These are phyloP conservation scores for Tricholoma bakamatsutake DNA, from an alignment of 768 basidiomycete genomes.

Conservation along the genomic window DNA sequence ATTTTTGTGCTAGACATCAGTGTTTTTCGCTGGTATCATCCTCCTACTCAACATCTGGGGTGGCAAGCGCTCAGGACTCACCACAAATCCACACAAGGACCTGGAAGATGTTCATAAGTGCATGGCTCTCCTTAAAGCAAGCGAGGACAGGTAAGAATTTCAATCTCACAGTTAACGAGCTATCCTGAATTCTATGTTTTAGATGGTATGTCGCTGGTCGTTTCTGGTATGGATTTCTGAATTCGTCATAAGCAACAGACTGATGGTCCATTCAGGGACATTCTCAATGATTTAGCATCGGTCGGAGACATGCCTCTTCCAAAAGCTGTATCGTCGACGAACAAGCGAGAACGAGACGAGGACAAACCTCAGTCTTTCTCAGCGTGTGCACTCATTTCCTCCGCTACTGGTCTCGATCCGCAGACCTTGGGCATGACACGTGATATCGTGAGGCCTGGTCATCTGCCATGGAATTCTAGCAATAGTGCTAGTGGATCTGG, in stretches of 20 bases:
- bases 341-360: conserved; percentile 59
- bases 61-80: conserved; percentile 45
- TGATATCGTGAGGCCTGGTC: neutral
- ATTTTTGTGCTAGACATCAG: conserved; percentile 24
- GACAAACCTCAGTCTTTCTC: conserved; percentile 31
- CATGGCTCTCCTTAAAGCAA: conserved; percentile 42
- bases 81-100: conserved; percentile 44
- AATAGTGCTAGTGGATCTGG: neutral
- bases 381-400: conserved; percentile 1
- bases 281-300: conserved; percentile 63
- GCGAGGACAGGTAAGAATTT: conserved; percentile 32
- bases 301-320: conserved; percentile 67
- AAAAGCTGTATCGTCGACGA: conserved; percentile 37
- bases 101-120: conserved; percentile 61
- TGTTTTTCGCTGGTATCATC: conserved; percentile 47
- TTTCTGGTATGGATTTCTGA: conserved; percentile 32
- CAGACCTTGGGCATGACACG: neutral
- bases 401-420: neutral
- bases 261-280: conserved; percentile 41
- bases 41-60: conserved; percentile 67
- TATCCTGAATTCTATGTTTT: neutral
- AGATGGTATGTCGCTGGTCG: conserved; percentile 40
- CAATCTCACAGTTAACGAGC: conserved; percentile 12
- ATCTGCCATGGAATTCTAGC: neutral
- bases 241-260: conserved; percentile 2